phyloP scores from a whole-genome alignment of 257 asterid species.

The Capsicum chinense region DNA sequence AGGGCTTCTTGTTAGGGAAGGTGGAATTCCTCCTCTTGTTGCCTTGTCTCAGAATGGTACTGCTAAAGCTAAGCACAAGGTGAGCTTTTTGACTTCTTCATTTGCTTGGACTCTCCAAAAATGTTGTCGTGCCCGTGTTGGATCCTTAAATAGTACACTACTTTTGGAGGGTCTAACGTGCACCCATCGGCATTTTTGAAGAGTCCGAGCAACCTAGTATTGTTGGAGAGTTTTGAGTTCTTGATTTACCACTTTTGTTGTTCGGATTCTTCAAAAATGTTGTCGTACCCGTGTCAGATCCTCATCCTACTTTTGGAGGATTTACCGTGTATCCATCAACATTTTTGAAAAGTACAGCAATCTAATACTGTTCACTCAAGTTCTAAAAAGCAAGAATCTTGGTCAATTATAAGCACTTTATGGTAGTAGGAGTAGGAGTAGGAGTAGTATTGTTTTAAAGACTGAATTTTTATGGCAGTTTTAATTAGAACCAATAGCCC shows the following conservation, averaged over 20 bases:
- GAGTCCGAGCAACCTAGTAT: neutral
- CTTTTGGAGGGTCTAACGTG: neutral
- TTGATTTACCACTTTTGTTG: neutral
- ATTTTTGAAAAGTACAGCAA: neutral
- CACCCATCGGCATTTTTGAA: neutral
- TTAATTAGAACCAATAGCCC: neutral
- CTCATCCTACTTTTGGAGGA: neutral
- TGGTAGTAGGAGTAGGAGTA: neutral
- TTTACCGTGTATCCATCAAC: neutral
- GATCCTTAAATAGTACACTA: neutral
- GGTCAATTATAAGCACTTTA: neutral
- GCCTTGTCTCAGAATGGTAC: conserved; percentile 90
- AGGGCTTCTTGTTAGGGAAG: conserved; percentile 91
- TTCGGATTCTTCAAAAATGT: neutral
- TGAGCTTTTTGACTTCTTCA: conserved; percentile 36
- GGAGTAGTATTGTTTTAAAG: neutral
- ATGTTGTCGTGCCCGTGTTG: neutral
- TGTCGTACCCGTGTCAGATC: neutral
- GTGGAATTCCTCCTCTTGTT: conserved; percentile 94
- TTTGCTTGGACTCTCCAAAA: neutral
- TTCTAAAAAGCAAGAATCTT: neutral
- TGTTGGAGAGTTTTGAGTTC: neutral
- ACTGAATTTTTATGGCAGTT: neutral
- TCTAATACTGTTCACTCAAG: neutral
- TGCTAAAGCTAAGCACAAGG: conserved; percentile 94